Conservation (phyloP, 495 filamentous ascomycete species). For the Aspergillus olivimuriae region DNA sequence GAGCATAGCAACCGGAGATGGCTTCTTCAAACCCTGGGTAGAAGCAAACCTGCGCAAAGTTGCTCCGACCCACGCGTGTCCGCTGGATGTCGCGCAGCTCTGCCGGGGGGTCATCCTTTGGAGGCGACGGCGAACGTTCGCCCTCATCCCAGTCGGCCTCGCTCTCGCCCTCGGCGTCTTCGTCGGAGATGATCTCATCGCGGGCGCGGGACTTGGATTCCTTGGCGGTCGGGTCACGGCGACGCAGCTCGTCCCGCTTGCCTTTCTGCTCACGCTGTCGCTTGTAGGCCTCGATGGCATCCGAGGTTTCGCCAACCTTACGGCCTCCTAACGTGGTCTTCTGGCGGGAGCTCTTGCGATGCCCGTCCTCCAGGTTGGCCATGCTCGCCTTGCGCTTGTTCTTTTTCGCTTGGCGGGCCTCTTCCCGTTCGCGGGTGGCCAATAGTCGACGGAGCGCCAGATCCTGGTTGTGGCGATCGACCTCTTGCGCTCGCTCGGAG, state of each 20-base stretch:
- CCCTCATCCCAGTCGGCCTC: slow-evolving; percentile 69
- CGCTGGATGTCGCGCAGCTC: slow-evolving; percentile 77
- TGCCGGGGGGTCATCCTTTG: slow-evolving; percentile 54
- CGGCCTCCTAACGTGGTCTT: slow-evolving; percentile 71
- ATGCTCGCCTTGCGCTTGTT: slow-evolving; percentile 77
- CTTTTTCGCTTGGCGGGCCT: slow-evolving; percentile 48
- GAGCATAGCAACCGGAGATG: slow-evolving; percentile 71
- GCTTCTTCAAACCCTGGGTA: slow-evolving; percentile 80
- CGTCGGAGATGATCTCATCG: slow-evolving; percentile 50
- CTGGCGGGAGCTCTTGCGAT: slow-evolving; percentile 75
- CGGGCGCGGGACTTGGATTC: slow-evolving; percentile 44
- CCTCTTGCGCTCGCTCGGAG: slow-evolving; percentile 77
- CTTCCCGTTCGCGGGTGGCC: slow-evolving; percentile 59
- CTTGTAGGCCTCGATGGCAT: slow-evolving; percentile 76
- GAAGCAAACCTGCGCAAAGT: slow-evolving; percentile 83
- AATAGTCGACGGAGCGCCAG: slow-evolving; percentile 75
- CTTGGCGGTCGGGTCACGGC: slow-evolving; percentile 53
- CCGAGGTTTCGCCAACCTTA: slow-evolving; percentile 71
- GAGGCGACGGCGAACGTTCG: slow-evolving; percentile 33
- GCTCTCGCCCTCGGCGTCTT: slow-evolving; percentile 69
- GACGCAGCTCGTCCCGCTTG: slow-evolving; percentile 61
- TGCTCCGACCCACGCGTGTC: slow-evolving; percentile 69
- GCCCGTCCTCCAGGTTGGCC: slow-evolving; percentile 64
- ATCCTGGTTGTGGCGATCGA: slow-evolving; percentile 75
- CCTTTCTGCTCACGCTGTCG: slow-evolving; percentile 78